A percentile compares a stretch with the other conserved stretches of the same genome.
phyloP scores from a whole-genome alignment of 1,284 basidiomycete genomes.

The Fistulina hepatica region DNA sequence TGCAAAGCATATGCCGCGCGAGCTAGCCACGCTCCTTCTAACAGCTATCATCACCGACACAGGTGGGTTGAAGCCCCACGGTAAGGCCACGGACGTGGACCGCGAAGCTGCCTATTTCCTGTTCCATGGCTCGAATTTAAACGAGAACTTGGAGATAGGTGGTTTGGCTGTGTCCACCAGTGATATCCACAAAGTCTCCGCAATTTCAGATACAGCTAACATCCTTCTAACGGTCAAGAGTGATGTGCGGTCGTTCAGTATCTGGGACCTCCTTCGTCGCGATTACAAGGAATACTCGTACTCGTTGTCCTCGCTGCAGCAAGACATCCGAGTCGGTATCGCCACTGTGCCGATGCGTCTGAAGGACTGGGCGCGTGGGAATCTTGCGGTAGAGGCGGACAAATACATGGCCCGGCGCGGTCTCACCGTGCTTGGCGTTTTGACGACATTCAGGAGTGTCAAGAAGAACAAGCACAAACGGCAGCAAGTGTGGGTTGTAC shows the following conservation, averaged over 20 bases:
- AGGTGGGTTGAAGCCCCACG: slow-evolving; percentile 59
- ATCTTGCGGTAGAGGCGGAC: slow-evolving; percentile 39
- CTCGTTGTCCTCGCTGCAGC: slow-evolving; percentile 29
- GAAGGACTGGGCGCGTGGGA: slow-evolving; percentile 35
- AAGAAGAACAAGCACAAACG: slow-evolving; percentile 53
- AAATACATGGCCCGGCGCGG: slow-evolving; percentile 57
- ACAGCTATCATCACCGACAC: slow-evolving; percentile 80
- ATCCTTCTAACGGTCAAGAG: slow-evolving; percentile 53
- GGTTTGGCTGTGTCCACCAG: slow-evolving; percentile 20
- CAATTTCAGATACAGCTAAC: slow-evolving; percentile 37
- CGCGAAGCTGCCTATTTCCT: slow-evolving; percentile 51
- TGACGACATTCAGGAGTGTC: slow-evolving; percentile 52
- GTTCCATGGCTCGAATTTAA: slow-evolving; percentile 34
- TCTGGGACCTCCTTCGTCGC: slow-evolving; percentile 71
- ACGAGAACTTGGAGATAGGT: too few species aligned
- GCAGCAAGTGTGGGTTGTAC: slow-evolving; percentile 59
- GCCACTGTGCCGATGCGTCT: slow-evolving; percentile 71
- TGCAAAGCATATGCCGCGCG: slow-evolving; percentile 32
- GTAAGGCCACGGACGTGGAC: slow-evolving; percentile 65
- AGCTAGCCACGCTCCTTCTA: slow-evolving; percentile 72
- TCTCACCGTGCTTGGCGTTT: slow-evolving; percentile 61
- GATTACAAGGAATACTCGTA: slow-evolving; percentile 87
- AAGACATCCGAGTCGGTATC: slow-evolving; percentile 45
- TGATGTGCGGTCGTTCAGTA: slow-evolving; percentile 58
- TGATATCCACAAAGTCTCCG: slow-evolving; percentile 22